These are phyloP conservation scores for Buddleja alternifolia DNA, from an alignment of 257 asterid species.

Conservation along the genomic window DNA sequence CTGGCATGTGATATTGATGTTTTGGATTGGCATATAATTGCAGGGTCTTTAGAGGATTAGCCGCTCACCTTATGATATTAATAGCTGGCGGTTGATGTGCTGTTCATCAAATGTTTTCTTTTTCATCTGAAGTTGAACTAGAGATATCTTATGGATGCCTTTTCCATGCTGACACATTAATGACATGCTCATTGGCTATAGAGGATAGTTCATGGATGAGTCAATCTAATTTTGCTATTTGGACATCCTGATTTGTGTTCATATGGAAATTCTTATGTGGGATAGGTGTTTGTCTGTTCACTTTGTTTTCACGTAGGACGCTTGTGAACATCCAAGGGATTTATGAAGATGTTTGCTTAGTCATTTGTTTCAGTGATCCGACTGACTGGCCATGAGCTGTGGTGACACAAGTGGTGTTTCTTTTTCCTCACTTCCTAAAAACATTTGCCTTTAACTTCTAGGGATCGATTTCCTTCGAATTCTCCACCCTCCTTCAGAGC, in stretches of 20 bases:
- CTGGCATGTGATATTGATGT: slow-evolving; percentile 77
- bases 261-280: slow-evolving; percentile 35
- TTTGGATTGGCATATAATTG: slow-evolving; percentile 97
- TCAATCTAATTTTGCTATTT: slow-evolving; percentile 33
- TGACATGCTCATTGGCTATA: slow-evolving; percentile 62
- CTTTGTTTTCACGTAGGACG: slow-evolving; percentile 44
- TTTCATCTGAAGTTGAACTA: slow-evolving; percentile 83
- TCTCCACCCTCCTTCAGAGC: slow-evolving; percentile 9
- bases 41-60: slow-evolving; percentile 99
- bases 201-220: slow-evolving; percentile 53
- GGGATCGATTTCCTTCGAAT: slow-evolving; percentile 9
- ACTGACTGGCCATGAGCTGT: slow-evolving; percentile 24
- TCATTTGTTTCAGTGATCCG: slow-evolving; percentile 22
- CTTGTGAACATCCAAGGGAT: slow-evolving; percentile 37
- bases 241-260: slow-evolving; percentile 38
- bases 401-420: slow-evolving; percentile 22
- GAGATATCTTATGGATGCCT: slow-evolving; percentile 57
- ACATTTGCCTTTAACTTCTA: slow-evolving; percentile 22
- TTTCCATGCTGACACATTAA: slow-evolving; percentile 70
- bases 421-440: slow-evolving; percentile 24
- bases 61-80: slow-evolving; percentile 94
- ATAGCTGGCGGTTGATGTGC: slow-evolving; percentile 99
- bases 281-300: slow-evolving; percentile 30
- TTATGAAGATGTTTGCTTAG: slow-evolving; percentile 37
- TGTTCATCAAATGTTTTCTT: slow-evolving; percentile 94